Evolutionary conservation across 2,329 filamentous ascomycete genomes (phyloP), one percentile per base, ranked within the genome.

Genomic region (Aspergillus transmontanensis): DNA sequence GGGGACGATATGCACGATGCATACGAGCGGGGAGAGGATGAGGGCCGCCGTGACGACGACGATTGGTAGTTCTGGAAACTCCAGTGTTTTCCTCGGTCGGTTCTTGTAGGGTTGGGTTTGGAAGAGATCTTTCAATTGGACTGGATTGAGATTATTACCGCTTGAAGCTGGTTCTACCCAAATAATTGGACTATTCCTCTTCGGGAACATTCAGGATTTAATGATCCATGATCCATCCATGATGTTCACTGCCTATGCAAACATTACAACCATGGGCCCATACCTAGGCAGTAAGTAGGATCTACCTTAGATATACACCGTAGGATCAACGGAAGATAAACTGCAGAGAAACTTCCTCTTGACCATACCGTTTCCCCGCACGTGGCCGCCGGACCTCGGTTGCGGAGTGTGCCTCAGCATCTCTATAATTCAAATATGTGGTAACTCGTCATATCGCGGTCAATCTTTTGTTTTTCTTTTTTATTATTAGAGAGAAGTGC

Each of bases 1-100:
- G 80, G 73, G 0, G 79, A 82, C 63, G 69, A 79, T 51, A 67
- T 83, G 21, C 78, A 78, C 45, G 66, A 80, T 71, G 73, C 79
- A 16, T 83, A 82, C 68, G 81, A 83, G 66, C 71, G 76, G 59
- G 80, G 80, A 5, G 71, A 75, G 59, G 72, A 59, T 4, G 71
- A 74, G 60, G 72, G 69, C 19, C 51, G 75, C 73, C 66, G 64
- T 28, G 72, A 68, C 34, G 36, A 62, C 32, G n/a, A 62, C 32
- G 11, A 43, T 32, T 66, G 62, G 64, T 64, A 43, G 28, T 60
- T 57, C 23, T 57, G 30, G n/a, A 34, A 30, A 34, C 11, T 54
- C 32, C 19, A 14, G 36, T 21, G n/a, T 32, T 10, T 32, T 11
- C 16, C 26, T 11, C 28, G 19, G 26, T 53, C 19, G 30, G 14